These are phyloP conservation scores for Paulownia fortunei DNA, from an alignment of 257 asterid genomes.

Conservation along the genomic window DNA sequence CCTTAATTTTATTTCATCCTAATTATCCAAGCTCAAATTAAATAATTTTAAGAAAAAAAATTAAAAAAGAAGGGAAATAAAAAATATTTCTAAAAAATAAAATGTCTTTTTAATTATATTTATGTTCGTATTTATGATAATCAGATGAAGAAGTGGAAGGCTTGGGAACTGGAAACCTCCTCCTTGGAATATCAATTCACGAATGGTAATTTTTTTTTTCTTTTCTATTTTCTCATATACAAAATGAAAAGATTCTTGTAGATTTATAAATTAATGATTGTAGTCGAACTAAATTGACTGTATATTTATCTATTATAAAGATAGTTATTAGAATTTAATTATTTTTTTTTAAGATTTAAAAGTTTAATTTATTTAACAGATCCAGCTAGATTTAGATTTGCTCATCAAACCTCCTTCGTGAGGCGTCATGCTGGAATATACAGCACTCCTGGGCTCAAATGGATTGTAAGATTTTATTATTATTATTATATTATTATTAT, in stretches of 20 bases:
- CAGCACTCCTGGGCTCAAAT: conserved; percentile 53
- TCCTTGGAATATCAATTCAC: conserved; percentile 67
- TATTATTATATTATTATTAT: background rate
- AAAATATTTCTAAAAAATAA: no score
- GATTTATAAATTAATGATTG: no score
- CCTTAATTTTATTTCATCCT: background rate
- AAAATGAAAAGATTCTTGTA: background rate
- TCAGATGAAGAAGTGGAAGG: conserved; percentile 77
- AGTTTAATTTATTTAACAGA: conserved; percentile 37
- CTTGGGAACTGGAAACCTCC: conserved; percentile 72
- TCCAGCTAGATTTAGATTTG: conserved; percentile 63
- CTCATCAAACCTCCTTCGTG: conserved; percentile 74
- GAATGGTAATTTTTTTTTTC: conserved; percentile 43
- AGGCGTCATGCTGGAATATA: conserved; percentile 58
- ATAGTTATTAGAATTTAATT: background rate
- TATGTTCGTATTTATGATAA: conserved; percentile 3
- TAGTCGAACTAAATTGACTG: no score
- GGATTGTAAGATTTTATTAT: conserved; percentile 54
- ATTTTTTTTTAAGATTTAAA: background rate
- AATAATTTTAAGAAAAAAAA: background rate
- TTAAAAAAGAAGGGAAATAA: no score
- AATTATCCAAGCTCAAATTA: background rate
- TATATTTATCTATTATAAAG: background rate
- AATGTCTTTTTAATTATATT: background rate
- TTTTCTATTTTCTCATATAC: background rate